Base-by-base conservation (phyloP, 257 asterid species). In the Ophiorrhiza pumila region DNA sequence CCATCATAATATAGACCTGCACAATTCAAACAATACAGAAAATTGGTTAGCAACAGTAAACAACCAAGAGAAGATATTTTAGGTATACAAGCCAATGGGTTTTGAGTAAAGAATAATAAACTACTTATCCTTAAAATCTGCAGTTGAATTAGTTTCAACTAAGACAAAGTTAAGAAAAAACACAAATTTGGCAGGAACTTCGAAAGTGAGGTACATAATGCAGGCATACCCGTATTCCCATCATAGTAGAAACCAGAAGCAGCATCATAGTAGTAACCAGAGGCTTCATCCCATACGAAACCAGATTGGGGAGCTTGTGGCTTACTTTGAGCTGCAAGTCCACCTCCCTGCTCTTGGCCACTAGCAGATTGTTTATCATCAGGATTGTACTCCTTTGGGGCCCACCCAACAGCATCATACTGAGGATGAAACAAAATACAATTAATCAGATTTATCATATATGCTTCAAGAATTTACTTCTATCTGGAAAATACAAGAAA, bases 321-420 rank as follows among this genome's bases (percentile, higher is more conserved):
- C 80, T 81, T 83, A 69, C 78, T 80, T 69, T 81, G 96, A 66
- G 78, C 80, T 49, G 84, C 79, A 52, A 81, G 86, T 74, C 76
- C 88, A 63, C 85, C 89, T 76, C 76, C 75, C 76, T 80, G 92
- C 69, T 83, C 93, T 83, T 83, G 94, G 73, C 76, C 88, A 66
- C 79, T 82, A 65, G 83, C 74, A 47, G 89, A 77, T 72, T 80
- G 91, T 69, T 90, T 91, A 71, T 87, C 97, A 74, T 87, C 98
- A 37, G 99, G 91, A 83, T 90, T 87, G 76, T 94, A 94, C 76
- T 94, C 99, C 77, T 94, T 94, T 43, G 99, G 99, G 60, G 95
- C 91, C 99, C 99, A 94, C 69, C 99, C 99, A 77, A 88, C 90
- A 65, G 98, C 96, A 75, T 94, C 99, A 69, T 94, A 94, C 99